These are phyloP conservation scores for Phyllosticta citriasiana DNA, from an alignment of 2,329 filamentous ascomycete genomes.

Conservation along the genomic window DNA sequence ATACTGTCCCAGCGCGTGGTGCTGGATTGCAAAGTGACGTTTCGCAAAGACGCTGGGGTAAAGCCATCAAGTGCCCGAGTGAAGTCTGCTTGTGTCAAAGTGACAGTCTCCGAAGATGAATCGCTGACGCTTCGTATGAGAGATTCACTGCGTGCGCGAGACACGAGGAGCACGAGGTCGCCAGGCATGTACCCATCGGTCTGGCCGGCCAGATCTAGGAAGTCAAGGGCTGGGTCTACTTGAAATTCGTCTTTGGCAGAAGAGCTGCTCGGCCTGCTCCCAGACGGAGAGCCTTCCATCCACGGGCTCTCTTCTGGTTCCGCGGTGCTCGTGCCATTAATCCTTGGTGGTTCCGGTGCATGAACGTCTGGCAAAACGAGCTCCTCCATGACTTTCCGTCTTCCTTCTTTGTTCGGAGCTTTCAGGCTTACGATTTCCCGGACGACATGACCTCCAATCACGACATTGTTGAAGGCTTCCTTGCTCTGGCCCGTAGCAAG, in stretches of 20 bases:
- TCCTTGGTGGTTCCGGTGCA: background rate
- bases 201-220: slow-evolving; percentile 83
- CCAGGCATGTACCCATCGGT: slow-evolving; percentile 98
- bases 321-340: slow-evolving; percentile 13
- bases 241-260: slow-evolving; percentile 47
- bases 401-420: slow-evolving; percentile 84
- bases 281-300: slow-evolving; percentile 55
- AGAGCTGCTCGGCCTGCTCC: slow-evolving; percentile 35
- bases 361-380: slow-evolving; percentile 37
- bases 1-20: slow-evolving; percentile 90
- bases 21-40: slow-evolving; percentile 86
- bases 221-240: slow-evolving; percentile 69
- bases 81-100: slow-evolving; percentile 67
- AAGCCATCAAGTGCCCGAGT: slow-evolving; percentile 79
- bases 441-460: slow-evolving; percentile 85
- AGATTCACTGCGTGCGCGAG: slow-evolving; percentile 81
- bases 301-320: slow-evolving; percentile 39
- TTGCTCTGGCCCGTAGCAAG: slow-evolving; percentile 89
- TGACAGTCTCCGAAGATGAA: slow-evolving; percentile 35
- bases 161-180: slow-evolving; percentile 76
- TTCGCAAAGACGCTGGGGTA: slow-evolving; percentile 86
- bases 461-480: slow-evolving; percentile 79
- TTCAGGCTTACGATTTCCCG: slow-evolving; percentile 83
- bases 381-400: slow-evolving; percentile 72
- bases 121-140: slow-evolving; percentile 68